Evolutionary conservation across 768 basidiomycete genomes (phyloP).

Genomic region (Psilocybe azurescens): DNA sequence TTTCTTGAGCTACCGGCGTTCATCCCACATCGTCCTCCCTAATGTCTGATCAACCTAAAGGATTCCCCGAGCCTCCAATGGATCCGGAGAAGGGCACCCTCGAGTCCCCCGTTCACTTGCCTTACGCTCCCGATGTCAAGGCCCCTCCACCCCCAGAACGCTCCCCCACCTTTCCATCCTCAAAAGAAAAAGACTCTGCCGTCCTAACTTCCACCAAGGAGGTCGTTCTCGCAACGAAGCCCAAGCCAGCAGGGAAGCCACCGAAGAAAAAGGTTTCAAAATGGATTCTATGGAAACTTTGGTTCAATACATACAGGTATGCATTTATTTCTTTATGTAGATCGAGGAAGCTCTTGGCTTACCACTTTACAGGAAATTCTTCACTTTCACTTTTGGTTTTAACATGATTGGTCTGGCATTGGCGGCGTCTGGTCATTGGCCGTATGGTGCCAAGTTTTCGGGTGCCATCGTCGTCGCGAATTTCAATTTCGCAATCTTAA

Average conservation of each 20-base stretch:
- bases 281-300: conserved; percentile 63
- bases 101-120: conserved; percentile 43
- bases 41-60: conserved; percentile 51
- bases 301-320: conserved; percentile 78
- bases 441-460: conserved; percentile 62
- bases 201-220: conserved; percentile 39
- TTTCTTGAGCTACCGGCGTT: conserved; percentile 23
- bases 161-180: conserved; percentile 31
- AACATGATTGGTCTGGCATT: conserved; percentile 69
- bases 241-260: conserved; percentile 45
- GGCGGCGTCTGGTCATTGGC: conserved; percentile 68
- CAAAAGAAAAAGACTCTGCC: conserved; percentile 48
- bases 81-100: conserved; percentile 66
- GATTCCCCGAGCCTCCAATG: conserved; percentile 44
- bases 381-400: conserved; percentile 60
- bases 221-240: conserved; percentile 35
- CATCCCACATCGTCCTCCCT: conserved; percentile 22
- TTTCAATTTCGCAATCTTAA: conserved; percentile 70
- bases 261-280: conserved; percentile 60
- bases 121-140: conserved; percentile 44
- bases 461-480: conserved; percentile 77
- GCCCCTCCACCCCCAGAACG: conserved; percentile 24
- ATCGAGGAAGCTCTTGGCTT: background rate
- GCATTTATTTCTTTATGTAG: conserved; percentile 12
- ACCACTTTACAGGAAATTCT: conserved; percentile 61